Conservation (phyloP, 2,329 filamentous ascomycete species). For the Raffaelea ambrosiae region DNA sequence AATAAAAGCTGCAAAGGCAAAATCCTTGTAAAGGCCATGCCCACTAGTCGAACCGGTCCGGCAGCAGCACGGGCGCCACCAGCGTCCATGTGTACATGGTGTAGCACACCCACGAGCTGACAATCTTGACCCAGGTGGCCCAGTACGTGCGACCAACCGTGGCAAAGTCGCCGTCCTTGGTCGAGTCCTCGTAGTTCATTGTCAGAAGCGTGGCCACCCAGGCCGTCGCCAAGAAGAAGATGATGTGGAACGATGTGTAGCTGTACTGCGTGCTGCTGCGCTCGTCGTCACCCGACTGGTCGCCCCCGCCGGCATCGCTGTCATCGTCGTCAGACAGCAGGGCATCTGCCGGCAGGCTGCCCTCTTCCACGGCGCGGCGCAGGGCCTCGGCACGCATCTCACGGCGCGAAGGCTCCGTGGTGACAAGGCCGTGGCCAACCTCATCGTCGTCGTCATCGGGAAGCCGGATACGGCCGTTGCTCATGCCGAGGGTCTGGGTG, state of each 20-base stretch:
- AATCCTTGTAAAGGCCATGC: too few species aligned
- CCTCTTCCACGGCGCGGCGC: conserved; percentile 84
- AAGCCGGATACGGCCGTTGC: conserved; percentile 52
- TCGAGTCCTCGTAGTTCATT: conserved; percentile 61
- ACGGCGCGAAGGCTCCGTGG: conserved; percentile 73
- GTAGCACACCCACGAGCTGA: conserved; percentile 96
- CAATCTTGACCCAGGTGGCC: conserved; percentile 98
- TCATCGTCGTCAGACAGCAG: conserved; percentile 66
- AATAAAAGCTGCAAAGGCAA: too few species aligned
- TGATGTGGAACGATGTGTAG: conserved; percentile 92
- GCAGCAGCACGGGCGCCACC: conserved; percentile 74
- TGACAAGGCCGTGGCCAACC: conserved; percentile 64
- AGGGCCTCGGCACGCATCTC: conserved; percentile 92
- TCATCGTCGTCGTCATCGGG: conserved; percentile 57
- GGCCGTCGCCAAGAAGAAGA: conserved; percentile 91
- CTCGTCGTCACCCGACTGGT: conserved; percentile 75
- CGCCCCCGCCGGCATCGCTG: conserved; percentile 51
- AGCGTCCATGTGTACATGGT: conserved; percentile 89
- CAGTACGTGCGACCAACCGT: conserved; percentile 92
- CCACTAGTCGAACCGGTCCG: conserved; percentile 74
- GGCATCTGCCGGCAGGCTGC: conserved; percentile 83
- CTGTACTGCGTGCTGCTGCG: conserved; percentile 86
- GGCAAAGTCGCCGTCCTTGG: conserved; percentile 67
- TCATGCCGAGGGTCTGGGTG: conserved; percentile 75
- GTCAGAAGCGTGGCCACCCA: conserved; percentile 88